Conservation (phyloP, 1,284 basidiomycete genomes). For the Cutaneotrichosporon cavernicola region DNA sequence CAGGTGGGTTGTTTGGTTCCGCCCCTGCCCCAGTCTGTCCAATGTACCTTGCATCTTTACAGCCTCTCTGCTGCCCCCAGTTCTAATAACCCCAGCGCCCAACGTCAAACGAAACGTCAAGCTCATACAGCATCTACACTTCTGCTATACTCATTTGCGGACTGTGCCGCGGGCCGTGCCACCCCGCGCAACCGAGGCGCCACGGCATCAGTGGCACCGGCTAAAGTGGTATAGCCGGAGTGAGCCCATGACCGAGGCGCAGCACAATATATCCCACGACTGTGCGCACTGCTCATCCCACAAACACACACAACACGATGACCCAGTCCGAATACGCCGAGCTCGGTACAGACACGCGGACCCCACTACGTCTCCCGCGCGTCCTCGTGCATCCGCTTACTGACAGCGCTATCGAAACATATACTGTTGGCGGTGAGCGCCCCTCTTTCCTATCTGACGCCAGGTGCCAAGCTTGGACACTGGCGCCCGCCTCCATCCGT, state of each 20-base stretch:
- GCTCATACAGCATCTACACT: no score
- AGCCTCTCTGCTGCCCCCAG: no score
- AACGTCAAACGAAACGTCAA: no score
- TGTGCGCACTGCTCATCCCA: not conserved
- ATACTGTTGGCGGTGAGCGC: not conserved
- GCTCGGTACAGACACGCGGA: not conserved
- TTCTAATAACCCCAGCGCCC: no score
- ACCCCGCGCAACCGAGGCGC: not conserved
- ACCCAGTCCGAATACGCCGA: not conserved
- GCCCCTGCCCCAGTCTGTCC: not conserved
- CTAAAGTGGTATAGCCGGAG: not conserved
- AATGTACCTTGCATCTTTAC: not conserved
- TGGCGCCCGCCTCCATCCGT: slow-evolving; percentile 2
- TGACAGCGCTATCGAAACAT: not conserved
- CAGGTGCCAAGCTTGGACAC: not conserved
- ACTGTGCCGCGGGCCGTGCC: no score
- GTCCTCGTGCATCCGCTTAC: not conserved
- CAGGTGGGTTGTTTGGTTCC: slow-evolving; percentile 9
- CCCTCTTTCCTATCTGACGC: not conserved
- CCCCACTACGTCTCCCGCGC: not conserved
- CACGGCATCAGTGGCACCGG: not conserved
- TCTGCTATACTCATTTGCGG: no score
- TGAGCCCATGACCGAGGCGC: not conserved
- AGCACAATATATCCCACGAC: not conserved
- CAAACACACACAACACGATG: not conserved